Conservation (phyloP, 805 yeast genomes). For the Saccharomycopsis sp. region DNA sequence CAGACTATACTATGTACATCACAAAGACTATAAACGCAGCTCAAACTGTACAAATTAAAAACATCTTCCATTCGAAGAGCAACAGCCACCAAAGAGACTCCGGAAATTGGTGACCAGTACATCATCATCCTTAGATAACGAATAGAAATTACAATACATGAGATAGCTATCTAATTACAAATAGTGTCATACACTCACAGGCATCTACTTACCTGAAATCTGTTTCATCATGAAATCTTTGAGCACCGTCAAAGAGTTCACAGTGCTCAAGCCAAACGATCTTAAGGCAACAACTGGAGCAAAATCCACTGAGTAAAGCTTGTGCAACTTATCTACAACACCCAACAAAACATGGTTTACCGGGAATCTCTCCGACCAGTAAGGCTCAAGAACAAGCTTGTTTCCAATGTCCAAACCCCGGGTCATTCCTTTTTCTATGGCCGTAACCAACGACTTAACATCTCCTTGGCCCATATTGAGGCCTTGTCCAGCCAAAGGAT, state of each 20-base stretch:
- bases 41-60: too few relatives aligned
- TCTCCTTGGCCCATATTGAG: constrained; percentile 96
- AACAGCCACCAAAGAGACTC: too few relatives aligned
- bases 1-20: too few relatives aligned
- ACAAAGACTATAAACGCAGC: too few relatives aligned
- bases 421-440: constrained; percentile 60
- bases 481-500: constrained; percentile 97
- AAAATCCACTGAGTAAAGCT: constrained; percentile 68
- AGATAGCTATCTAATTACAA: background rate
- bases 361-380: constrained; percentile 77
- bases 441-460: constrained; percentile 61
- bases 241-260: constrained; percentile 56
- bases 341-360: constrained; percentile 77
- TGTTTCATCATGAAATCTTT: constrained; percentile 64
- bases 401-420: constrained; percentile 89
- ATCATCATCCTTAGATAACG: too few relatives aligned
- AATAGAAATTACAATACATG: too few relatives aligned
- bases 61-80: too few relatives aligned
- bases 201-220: constrained; percentile 35
- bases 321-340: constrained; percentile 86
- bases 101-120: too few relatives aligned
- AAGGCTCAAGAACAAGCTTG: constrained; percentile 73
- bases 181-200: background rate
- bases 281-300: constrained; percentile 70
- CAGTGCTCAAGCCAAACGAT: constrained; percentile 64